phyloP scores from a whole-genome alignment of 2,329 filamentous ascomycete species.

The Stachybotrys chartarum region DNA sequence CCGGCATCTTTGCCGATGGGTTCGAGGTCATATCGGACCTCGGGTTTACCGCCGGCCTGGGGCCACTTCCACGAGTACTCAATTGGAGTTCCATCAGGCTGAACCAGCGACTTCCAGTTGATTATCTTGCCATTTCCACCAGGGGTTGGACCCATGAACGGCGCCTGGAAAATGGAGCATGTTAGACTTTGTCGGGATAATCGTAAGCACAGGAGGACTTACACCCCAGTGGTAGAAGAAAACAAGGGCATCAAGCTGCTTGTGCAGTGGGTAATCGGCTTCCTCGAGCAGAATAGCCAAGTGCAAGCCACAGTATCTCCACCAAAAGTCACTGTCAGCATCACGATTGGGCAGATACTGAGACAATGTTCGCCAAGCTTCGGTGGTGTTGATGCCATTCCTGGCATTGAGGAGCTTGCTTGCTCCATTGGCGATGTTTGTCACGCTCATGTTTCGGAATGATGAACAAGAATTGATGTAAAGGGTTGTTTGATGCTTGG shows the following conservation, averaged over 20 bases:
- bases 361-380: too few species aligned
- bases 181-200: neutral
- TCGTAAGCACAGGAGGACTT: neutral
- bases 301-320: too few species aligned
- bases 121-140: neutral
- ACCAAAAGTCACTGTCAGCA: too few species aligned
- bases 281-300: too few species aligned
- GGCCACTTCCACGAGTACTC: constrained; percentile 8
- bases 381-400: too few species aligned
- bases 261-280: neutral
- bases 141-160: neutral
- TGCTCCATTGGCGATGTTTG: too few species aligned
- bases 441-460: too few species aligned
- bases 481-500: too few species aligned
- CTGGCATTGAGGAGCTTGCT: too few species aligned
- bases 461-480: too few species aligned
- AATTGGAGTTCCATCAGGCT: constrained; percentile 1
- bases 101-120: neutral
- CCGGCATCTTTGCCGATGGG: too few species aligned
- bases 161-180: neutral
- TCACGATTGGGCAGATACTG: too few species aligned
- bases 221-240: constrained; percentile 6
- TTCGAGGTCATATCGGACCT: constrained; percentile 1
- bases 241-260: neutral
- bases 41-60: neutral